phyloP scores from a whole-genome alignment of 2,329 filamentous ascomycete genomes.

The Furcasterigmium furcatum region DNA sequence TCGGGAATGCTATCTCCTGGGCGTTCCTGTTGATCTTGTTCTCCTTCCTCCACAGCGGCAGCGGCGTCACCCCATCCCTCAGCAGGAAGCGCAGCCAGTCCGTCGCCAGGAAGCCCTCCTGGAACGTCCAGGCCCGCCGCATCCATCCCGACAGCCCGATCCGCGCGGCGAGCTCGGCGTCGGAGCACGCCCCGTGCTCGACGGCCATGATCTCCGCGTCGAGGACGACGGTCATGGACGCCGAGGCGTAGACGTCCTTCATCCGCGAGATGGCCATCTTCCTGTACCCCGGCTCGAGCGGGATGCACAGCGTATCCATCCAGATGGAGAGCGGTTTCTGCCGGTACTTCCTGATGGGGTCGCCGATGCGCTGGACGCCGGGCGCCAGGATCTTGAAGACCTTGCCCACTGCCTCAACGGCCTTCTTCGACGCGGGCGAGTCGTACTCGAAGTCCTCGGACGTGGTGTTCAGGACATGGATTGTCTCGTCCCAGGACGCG shows the following conservation, averaged over 20 bases:
- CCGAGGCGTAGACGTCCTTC: background rate
- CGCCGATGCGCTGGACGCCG: background rate
- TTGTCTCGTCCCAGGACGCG: background rate
- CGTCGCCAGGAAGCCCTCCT: slow-evolving; percentile 15
- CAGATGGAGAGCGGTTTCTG: background rate
- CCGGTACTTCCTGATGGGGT: background rate
- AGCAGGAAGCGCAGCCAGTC: slow-evolving; percentile 12
- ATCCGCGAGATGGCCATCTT: background rate
- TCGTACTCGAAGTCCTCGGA: background rate
- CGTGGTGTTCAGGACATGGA: background rate
- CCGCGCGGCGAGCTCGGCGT: background rate
- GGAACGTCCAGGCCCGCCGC: slow-evolving; percentile 17
- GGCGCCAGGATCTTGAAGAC: background rate
- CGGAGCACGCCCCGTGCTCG: background rate
- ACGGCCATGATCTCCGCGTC: background rate
- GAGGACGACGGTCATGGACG: background rate
- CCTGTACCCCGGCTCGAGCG: background rate
- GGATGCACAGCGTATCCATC: background rate
- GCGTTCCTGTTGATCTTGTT: too few relatives aligned
- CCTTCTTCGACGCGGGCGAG: background rate
- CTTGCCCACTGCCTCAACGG: background rate
- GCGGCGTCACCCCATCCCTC: too few relatives aligned
- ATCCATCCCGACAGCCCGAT: slow-evolving; percentile 1
- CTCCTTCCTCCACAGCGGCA: too few relatives aligned
- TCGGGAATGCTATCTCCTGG: too few relatives aligned